Percentiles rank a stretch among this genome's conserved stretches.
These are phyloP conservation scores for Astrephomene gubernaculifera DNA, from an alignment of 139 green algal species.

Conservation along the genomic window DNA sequence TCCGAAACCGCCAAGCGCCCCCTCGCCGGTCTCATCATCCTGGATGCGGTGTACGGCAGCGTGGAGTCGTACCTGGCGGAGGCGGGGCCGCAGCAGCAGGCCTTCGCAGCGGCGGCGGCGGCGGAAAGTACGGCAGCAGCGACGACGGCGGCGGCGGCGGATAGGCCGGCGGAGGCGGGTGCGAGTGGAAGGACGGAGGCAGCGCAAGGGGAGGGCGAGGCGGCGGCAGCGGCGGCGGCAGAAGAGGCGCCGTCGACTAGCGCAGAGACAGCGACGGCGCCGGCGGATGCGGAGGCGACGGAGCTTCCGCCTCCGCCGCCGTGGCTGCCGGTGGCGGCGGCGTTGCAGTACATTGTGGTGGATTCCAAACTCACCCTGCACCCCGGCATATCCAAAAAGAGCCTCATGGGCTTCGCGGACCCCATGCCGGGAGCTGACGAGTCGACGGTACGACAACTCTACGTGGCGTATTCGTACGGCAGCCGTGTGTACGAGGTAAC, in stretches of 20 bases:
- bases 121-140: neutral
- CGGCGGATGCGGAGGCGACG: neutral
- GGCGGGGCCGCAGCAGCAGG: slow-evolving; percentile 33
- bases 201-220: neutral
- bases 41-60: slow-evolving; percentile 64
- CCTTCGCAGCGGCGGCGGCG: neutral
- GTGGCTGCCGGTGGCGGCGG: slow-evolving; percentile 62
- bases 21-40: slow-evolving; percentile 54
- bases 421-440: slow-evolving; percentile 6
- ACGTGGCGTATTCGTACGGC: slow-evolving; percentile 54
- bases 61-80: slow-evolving; percentile 44
- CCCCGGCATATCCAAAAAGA: slow-evolving; percentile 59
- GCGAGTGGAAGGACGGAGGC: neutral
- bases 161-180: neutral
- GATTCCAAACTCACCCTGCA: slow-evolving; percentile 57
- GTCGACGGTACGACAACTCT: slow-evolving; percentile 56
- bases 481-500: slow-evolving; percentile 48
- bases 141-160: neutral
- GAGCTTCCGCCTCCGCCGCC: slow-evolving; percentile 6
- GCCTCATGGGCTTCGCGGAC: slow-evolving; percentile 73
- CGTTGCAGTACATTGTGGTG: slow-evolving; percentile 71
- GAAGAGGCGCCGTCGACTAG: neutral
- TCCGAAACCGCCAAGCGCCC: slow-evolving; percentile 42
- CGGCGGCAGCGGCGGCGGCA: neutral
- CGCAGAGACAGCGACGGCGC: neutral